Conservation (phyloP, 2,329 filamentous ascomycete genomes). For the Cercospora janseana region DNA sequence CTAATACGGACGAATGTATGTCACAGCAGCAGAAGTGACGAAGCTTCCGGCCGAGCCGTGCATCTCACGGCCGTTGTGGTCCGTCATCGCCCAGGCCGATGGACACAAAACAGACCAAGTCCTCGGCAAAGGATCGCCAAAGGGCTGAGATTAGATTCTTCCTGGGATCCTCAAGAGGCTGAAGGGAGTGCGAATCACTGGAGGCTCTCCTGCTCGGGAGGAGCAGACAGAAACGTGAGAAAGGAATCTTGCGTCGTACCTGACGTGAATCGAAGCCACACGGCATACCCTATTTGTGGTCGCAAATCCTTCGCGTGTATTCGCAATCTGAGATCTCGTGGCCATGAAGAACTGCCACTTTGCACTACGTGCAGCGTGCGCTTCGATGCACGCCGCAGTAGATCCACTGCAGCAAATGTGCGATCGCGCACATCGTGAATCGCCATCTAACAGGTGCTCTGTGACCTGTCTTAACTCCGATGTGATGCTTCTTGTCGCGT, state of each 20-base stretch:
- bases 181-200: constrained; percentile 14
- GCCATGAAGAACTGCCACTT: constrained; percentile 5
- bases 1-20: neutral
- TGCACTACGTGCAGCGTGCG: neutral
- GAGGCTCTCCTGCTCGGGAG: constrained; percentile 1
- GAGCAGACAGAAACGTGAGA: neutral
- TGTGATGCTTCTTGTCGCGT: neutral
- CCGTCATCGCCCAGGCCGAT: constrained; percentile 20
- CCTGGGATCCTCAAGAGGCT: constrained; percentile 21
- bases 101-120: constrained; percentile 11
- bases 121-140: constrained; percentile 14
- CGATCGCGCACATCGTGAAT: neutral
- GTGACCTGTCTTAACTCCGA: no score
- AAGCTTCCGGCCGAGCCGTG: constrained; percentile 10
- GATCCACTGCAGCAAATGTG: no score
- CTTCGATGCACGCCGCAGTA: neutral
- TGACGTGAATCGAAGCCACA: constrained; percentile 22
- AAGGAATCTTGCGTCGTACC: constrained; percentile 16
- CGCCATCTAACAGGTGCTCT: neutral
- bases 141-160: constrained; percentile 24
- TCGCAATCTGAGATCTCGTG: constrained; percentile 1
- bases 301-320: constrained; percentile 2
- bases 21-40: constrained; percentile 2
- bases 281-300: constrained; percentile 6
- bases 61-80: constrained; percentile 9